phyloP scores from a whole-genome alignment of 2,329 filamentous ascomycete species.

The Rutstroemia sydowiana region DNA sequence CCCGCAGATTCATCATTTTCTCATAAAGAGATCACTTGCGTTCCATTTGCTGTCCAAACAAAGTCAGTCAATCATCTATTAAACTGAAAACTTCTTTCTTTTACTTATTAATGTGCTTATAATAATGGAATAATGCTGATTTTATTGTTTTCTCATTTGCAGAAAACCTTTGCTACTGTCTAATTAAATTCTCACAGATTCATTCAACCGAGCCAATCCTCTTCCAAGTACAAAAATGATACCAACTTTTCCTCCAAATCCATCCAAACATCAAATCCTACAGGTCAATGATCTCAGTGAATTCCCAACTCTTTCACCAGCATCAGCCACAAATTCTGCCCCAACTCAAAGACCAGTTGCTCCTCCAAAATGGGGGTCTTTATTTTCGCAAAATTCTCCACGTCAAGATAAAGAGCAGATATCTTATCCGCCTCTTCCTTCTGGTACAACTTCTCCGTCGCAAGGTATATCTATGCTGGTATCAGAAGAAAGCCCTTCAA shows the following conservation, averaged over 20 bases:
- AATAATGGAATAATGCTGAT: not conserved
- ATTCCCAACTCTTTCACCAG: not conserved
- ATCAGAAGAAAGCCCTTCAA: not conserved
- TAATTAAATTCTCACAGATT: not conserved
- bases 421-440: too few species aligned
- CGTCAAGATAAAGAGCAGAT: too few species aligned
- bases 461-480: not conserved
- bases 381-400: not conserved
- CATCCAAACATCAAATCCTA: not conserved
- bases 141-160: not conserved
- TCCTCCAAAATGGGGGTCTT: not conserved
- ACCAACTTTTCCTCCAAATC: not conserved
- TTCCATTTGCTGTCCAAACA: not conserved
- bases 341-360: not conserved
- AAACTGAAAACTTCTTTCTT: not conserved
- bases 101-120: not conserved
- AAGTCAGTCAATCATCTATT: not conserved
- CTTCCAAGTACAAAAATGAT: not conserved
- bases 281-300: not conserved
- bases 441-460: not conserved
- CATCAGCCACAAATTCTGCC: too few species aligned
- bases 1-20: too few species aligned
- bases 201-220: not conserved
- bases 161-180: not conserved
- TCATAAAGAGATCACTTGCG: conserved; percentile 5